These are phyloP conservation scores for Salix viminalis DNA, from an alignment of 345 rosid genomes.

Conservation along the genomic window DNA sequence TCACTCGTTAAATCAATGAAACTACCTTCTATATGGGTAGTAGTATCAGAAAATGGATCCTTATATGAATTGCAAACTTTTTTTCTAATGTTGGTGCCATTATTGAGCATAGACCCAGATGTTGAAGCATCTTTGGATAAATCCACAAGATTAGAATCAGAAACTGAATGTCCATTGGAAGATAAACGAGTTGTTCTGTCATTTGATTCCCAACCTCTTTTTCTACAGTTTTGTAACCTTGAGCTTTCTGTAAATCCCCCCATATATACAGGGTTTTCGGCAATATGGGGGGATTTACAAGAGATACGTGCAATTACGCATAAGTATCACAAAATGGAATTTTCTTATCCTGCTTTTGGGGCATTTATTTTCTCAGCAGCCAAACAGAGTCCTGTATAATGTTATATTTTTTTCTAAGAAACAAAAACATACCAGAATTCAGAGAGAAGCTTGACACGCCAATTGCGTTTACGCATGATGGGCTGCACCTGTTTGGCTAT, in stretches of 20 bases:
- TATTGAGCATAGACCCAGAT: conserved; percentile 1
- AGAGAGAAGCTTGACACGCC: conserved; percentile 52
- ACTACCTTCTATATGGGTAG: conserved; percentile 14
- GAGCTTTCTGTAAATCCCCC: conserved; percentile 25
- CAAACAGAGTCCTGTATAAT: background rate
- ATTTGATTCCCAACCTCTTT: conserved; percentile 39
- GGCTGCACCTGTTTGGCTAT: conserved; percentile 63
- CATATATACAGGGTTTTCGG: conserved; percentile 18
- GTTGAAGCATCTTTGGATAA: conserved; percentile 21
- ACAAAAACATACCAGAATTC: conserved; percentile 32
- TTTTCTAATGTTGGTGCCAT: conserved; percentile 5
- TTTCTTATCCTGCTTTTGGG: too few relatives aligned
- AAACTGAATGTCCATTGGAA: conserved; percentile 10
- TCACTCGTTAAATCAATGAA: conserved; percentile 35
- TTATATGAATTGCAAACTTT: background rate
- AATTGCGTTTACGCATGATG: conserved; percentile 50
- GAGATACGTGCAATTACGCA: too few relatives aligned
- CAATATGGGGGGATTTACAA: conserved; percentile 18
- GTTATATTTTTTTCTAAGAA: background rate
- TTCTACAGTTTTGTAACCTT: conserved; percentile 21
- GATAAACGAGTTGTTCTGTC: conserved; percentile 18
- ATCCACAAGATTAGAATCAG: conserved; percentile 12
- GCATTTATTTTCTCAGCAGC: background rate
- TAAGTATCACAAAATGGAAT: too few relatives aligned
- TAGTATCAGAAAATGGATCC: conserved; percentile 2